Base-by-base conservation (phyloP, 2,329 filamentous ascomycete species). In the Stachybotrys elegans region DNA sequence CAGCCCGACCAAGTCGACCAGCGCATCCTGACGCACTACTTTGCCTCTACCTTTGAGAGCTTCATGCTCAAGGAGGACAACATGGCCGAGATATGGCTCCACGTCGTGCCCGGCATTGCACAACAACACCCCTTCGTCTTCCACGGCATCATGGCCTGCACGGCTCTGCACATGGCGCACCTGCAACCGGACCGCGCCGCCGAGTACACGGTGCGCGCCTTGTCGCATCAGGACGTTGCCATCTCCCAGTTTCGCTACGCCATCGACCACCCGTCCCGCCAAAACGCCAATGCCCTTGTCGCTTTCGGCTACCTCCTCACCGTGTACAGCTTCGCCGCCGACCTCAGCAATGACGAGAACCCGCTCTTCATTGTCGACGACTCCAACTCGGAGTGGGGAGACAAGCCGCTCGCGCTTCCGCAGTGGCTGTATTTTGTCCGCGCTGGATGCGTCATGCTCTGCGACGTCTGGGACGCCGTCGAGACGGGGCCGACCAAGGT, bases 391-490 rank as follows among this genome's bases (percentile, higher is more conserved):
- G 16, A 8, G 13, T 27, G 22, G 22, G 38, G 3, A n/a, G 22
- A 27, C 9, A 8, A 40, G 16, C 5, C 16, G 13, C 38, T 42
- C 31, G 14, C 37, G 0, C 9, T 44, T 1, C 43, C 38, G 11
- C 43, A 29, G 13, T 48, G 48, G 48, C 22, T 50, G 7, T 40
- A 46, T 22, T 50, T 48, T 19, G 40, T 48, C 4, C 44, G 48
- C 3, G 36, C 43, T 19, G 43, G 43, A 2, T 50, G 48, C 12
- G 13, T 23, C 25, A 22, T 50, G 19, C 27, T 48, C 5, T 40
- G 44, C 29, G 34, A 43, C 9, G 35, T 40, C 23, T 39, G 42
- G 27, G 43, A 46, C 6, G 31, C 19, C 4, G 45, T 50, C 4
- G 39, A 41, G 4, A 38, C 36, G 13, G 46, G 48, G 6, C 46